phyloP scores from a whole-genome alignment of 2,329 filamentous ascomycete genomes.

The Fusarium lyarnte region DNA sequence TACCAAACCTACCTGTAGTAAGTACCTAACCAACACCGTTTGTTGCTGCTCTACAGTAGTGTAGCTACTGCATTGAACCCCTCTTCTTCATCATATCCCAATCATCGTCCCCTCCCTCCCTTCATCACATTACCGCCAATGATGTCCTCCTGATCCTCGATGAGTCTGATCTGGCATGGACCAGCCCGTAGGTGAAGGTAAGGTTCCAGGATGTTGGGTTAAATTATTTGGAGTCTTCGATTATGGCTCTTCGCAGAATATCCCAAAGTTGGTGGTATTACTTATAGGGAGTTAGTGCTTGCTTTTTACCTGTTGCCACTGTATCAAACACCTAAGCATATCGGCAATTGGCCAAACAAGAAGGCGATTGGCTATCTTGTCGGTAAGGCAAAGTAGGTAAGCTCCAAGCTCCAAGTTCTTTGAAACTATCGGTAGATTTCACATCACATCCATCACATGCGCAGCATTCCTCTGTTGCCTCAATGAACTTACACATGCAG shows the following conservation, averaged over 20 bases:
- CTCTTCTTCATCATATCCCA: slow-evolving; percentile 8
- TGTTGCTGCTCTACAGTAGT: not conserved
- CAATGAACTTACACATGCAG: slow-evolving; percentile 27
- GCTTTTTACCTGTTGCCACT: slow-evolving; percentile 6
- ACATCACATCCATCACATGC: slow-evolving; percentile 37
- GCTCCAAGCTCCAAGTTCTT: not conserved
- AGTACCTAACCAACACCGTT: not conserved
- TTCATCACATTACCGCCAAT: slow-evolving; percentile 7
- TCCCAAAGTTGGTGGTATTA: not conserved
- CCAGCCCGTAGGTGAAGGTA: slow-evolving; percentile 35
- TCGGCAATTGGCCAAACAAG: not conserved
- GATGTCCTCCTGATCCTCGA: slow-evolving; percentile 10
- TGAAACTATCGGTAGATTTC: not conserved
- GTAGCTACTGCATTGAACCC: not conserved
- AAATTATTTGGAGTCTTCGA: not conserved
- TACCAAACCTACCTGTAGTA: not conserved
- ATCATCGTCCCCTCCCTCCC: slow-evolving; percentile 7
- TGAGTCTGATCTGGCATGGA: slow-evolving; percentile 38
- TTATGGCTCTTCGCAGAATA: not conserved
- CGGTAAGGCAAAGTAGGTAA: not conserved
- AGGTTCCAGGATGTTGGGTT: slow-evolving; percentile 32
- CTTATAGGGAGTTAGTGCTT: not conserved
- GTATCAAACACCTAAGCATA: not conserved
- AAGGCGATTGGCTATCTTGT: not conserved
- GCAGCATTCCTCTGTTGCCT: slow-evolving; percentile 26